These are phyloP conservation scores for Solanum piurae DNA, from an alignment of 257 asterid genomes.

Conservation along the genomic window DNA sequence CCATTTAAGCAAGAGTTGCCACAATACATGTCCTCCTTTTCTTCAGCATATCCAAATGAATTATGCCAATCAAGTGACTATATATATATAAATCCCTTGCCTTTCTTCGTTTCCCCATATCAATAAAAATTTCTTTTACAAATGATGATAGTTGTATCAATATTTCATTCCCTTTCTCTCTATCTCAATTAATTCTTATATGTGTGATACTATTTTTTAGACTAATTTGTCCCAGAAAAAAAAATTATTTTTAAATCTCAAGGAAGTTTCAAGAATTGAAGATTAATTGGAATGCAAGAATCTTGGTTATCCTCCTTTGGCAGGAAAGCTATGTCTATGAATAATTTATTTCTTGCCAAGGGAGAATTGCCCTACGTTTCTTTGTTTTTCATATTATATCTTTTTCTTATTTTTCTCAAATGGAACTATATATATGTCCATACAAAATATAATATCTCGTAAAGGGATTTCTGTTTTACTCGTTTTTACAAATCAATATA, in stretches of 20 bases:
- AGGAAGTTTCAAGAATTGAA: not conserved
- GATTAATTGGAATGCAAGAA: not conserved
- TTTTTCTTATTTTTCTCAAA: not conserved
- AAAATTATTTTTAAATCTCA: too few species aligned
- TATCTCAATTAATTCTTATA: too few species aligned
- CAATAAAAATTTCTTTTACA: not conserved
- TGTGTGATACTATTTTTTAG: too few species aligned
- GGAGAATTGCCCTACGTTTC: not conserved
- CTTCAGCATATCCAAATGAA: not conserved
- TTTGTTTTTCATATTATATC: not conserved
- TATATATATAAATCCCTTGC: not conserved
- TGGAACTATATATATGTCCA: not conserved
- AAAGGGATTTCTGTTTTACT: not conserved
- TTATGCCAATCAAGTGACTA: not conserved
- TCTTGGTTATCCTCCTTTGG: not conserved
- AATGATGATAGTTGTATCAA: not conserved
- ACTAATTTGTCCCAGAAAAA: too few species aligned
- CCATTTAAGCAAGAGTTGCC: not conserved
- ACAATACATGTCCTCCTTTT: not conserved
- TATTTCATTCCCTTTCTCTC: not conserved
- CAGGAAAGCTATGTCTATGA: not conserved
- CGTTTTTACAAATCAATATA: too few species aligned
- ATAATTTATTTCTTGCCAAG: not conserved
- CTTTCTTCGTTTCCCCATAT: not conserved
- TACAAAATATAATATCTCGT: not conserved